A percentile compares a stretch with the other conserved stretches of the same genome.
Conservation (phyloP, 345 rosid genomes). For the Abelmoschus esculentus region DNA sequence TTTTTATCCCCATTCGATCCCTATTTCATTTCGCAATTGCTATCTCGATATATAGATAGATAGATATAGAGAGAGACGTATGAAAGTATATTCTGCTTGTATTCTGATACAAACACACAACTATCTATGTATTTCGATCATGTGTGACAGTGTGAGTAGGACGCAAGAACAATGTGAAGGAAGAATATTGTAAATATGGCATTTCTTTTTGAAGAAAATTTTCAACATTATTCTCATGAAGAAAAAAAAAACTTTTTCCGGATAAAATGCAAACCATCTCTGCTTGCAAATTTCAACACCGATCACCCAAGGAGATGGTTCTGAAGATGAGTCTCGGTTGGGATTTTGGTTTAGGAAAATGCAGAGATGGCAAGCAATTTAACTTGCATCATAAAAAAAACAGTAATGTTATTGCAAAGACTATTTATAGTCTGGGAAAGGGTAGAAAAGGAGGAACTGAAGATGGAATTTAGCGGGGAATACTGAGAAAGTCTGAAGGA, state of each 20-base stretch:
- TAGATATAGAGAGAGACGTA: too few species aligned
- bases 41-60: background rate
- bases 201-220: background rate
- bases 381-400: conserved; percentile 20
- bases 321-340: background rate
- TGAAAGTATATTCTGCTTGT: background rate
- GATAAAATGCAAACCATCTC: conserved; percentile 64
- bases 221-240: background rate
- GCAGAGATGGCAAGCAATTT: conserved; percentile 61
- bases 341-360: conserved; percentile 7
- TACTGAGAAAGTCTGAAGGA: conserved; percentile 23
- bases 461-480: conserved; percentile 28
- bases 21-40: too few species aligned
- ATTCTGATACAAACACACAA: background rate
- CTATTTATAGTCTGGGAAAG: background rate
- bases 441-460: background rate
- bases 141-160: background rate
- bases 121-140: background rate
- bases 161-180: too few species aligned
- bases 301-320: background rate
- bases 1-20: background rate
- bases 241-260: conserved; percentile 10
- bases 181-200: too few species aligned
- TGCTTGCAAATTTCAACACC: conserved; percentile 22
- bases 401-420: conserved; percentile 18